Evolutionary conservation across 2,329 filamentous ascomycete genomes (phyloP), one percentile per base, ranked within the genome.

Genomic region (Cryoendolithus antarcticus): DNA sequence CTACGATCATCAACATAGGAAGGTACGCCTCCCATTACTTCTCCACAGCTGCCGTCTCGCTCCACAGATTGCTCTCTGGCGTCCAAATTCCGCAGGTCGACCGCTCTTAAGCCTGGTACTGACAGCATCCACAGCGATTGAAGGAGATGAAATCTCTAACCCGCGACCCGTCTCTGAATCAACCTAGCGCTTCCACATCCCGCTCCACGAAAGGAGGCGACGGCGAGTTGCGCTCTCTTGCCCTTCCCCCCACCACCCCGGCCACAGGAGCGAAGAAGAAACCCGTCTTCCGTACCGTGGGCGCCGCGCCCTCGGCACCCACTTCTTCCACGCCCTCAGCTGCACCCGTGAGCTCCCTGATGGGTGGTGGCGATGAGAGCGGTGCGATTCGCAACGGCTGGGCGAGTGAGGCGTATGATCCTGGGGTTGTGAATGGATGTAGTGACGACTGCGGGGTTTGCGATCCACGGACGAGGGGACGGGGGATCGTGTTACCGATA

Each of bases 1-100:
- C 53, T 96, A 96, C 62, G 91, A 96, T 58, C 91, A 98, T 63
- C 83, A 84, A 52, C 91, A 98, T 63, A 88, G 86, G 60, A 86
- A 93, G 65, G 64, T 69, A 42, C 50, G 63, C 29, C 11, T 9
- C n/a, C n/a, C n/a, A n/a, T 34, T 32, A 33, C 28, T 29, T 29
- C 31, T 7, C n/a, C 8, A n/a, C 11, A 24, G 36, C 6, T 29
- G n/a, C 33, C 34, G 8, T 21, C 9, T 11, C 24, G n/a, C 13
- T 11, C 19, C n/a, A n/a, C n/a, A n/a, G n/a, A n/a, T n/a, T n/a
- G n/a, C n/a, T n/a, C n/a, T n/a, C n/a, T n/a, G n/a, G n/a, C n/a
- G n/a, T n/a, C n/a, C n/a, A n/a, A n/a, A n/a, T n/a, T n/a, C n/a
- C n/a, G n/a, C n/a, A n/a, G n/a, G n/a, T n/a, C n/a, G n/a, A n/a